Percentiles rank a stretch among this genome's conserved stretches.
These are phyloP conservation scores for Xylogone sp. DNA, from an alignment of 2,329 filamentous ascomycete species.

Conservation along the genomic window DNA sequence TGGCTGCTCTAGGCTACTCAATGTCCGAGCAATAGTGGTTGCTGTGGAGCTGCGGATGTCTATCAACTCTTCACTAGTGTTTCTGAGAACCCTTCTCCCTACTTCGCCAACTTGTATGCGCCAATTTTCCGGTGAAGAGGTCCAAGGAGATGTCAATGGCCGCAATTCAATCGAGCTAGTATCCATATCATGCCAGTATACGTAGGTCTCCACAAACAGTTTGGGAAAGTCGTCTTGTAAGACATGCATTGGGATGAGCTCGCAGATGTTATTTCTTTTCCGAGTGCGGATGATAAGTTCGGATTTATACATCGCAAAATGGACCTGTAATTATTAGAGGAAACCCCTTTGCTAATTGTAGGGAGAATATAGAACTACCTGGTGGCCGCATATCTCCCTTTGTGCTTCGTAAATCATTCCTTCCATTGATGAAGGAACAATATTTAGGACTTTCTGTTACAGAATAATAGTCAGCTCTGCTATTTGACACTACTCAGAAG, in stretches of 20 bases:
- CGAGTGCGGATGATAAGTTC: slow-evolving; percentile 27
- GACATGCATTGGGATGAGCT: neutral
- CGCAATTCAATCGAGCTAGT: slow-evolving; percentile 17
- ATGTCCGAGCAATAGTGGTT: slow-evolving; percentile 23
- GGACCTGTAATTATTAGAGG: slow-evolving; percentile 24
- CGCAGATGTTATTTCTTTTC: neutral
- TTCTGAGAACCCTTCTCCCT: slow-evolving; percentile 13
- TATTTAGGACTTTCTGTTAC: slow-evolving; percentile 24
- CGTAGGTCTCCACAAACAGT: slow-evolving; percentile 29
- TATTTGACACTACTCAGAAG: too few relatives aligned
- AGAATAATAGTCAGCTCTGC: neutral
- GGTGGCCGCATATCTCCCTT: slow-evolving; percentile 19
- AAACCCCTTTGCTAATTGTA: too few relatives aligned
- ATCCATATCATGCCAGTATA: slow-evolving; percentile 34
- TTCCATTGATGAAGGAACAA: slow-evolving; percentile 28
- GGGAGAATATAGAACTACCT: too few relatives aligned
- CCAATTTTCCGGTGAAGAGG: slow-evolving; percentile 22
- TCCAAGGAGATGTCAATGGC: slow-evolving; percentile 24
- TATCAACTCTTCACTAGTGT: slow-evolving; percentile 23
- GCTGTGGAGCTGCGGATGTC: slow-evolving; percentile 33
- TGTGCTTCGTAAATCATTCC: slow-evolving; percentile 34
- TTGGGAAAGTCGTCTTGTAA: slow-evolving; percentile 8
- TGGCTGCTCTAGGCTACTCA: slow-evolving; percentile 33
- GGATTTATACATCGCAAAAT: slow-evolving; percentile 21
- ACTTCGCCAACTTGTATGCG: slow-evolving; percentile 5